A percentile compares a stretch with the other conserved stretches of the same genome.
These are phyloP conservation scores for Phytopythium cucurbitacearum DNA, from an alignment of 352 stramenopile species.

Conservation along the genomic window DNA sequence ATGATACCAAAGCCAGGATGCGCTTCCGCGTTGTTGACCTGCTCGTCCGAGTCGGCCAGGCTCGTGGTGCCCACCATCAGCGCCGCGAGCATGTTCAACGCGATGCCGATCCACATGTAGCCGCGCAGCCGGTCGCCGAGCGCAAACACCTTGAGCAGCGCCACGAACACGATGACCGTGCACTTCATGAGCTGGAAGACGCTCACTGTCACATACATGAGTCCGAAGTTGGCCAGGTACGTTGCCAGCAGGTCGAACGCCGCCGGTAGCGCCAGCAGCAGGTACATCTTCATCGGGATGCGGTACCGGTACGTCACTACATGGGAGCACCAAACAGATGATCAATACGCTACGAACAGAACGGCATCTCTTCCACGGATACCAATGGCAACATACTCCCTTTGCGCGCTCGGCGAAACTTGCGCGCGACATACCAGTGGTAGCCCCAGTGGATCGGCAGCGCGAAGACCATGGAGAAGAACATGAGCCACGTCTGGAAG, in stretches of 20 bases:
- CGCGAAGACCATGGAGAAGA: constrained; percentile 93
- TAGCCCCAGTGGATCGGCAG: constrained; percentile 91
- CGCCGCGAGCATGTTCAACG: constrained; percentile 91
- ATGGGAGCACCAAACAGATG: constrained; percentile 4
- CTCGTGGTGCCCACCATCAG: constrained; percentile 93
- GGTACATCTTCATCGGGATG: constrained; percentile 92
- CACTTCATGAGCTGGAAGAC: constrained; percentile 89
- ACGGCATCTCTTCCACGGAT: neutral
- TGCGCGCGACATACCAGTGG: constrained; percentile 69
- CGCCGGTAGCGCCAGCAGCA: constrained; percentile 90
- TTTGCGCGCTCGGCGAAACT: constrained; percentile 54
- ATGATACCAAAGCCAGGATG: constrained; percentile 89
- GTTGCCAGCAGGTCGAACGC: constrained; percentile 93
- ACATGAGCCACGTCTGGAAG: constrained; percentile 97
- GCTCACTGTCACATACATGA: constrained; percentile 89
- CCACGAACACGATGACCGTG: constrained; percentile 96
- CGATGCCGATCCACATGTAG: constrained; percentile 97
- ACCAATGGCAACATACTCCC: constrained; percentile 41
- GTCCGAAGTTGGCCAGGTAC: constrained; percentile 92
- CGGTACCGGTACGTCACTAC: constrained; percentile 69
- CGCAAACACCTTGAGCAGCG: constrained; percentile 94
- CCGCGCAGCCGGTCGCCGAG: constrained; percentile 85
- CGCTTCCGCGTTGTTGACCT: constrained; percentile 53
- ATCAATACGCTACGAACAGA: neutral
- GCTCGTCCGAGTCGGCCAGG: constrained; percentile 76